These are phyloP conservation scores for Tolypocladium sp. DNA, from an alignment of 2,329 filamentous ascomycete species.

Conservation along the genomic window DNA sequence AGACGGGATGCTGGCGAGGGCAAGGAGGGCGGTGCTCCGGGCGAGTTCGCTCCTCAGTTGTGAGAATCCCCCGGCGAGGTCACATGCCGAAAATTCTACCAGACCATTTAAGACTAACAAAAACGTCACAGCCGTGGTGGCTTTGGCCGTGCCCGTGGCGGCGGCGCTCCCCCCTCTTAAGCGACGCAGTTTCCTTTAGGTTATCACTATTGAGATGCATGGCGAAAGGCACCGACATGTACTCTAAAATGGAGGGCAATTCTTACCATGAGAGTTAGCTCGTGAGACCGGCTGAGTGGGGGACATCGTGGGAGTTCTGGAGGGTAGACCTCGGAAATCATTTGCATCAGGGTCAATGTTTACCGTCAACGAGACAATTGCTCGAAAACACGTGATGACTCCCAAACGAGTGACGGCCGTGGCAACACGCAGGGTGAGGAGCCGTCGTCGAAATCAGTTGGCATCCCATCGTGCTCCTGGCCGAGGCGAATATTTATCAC, in stretches of 20 bases:
- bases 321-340: slow-evolving; percentile 39
- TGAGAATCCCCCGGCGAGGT: slow-evolving; percentile 33
- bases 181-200: slow-evolving; percentile 28
- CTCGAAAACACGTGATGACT: slow-evolving; percentile 13
- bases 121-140: slow-evolving; percentile 60
- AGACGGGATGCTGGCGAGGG: slow-evolving; percentile 77
- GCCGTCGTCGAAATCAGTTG: neutral
- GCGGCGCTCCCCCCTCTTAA: slow-evolving; percentile 62
- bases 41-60: slow-evolving; percentile 89
- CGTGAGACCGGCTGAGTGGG: slow-evolving; percentile 29
- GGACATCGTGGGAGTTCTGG: slow-evolving; percentile 35
- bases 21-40: slow-evolving; percentile 87
- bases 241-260: slow-evolving; percentile 35
- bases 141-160: slow-evolving; percentile 73
- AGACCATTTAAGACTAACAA: neutral
- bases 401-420: neutral
- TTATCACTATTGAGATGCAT: slow-evolving; percentile 35
- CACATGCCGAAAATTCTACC: neutral
- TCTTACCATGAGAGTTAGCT: slow-evolving; percentile 29
- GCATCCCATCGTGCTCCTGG: neutral
- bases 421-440: neutral
- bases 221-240: slow-evolving; percentile 36
- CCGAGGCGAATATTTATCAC: neutral
- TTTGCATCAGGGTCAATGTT: slow-evolving; percentile 36
- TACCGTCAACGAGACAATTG: slow-evolving; percentile 25